Conservation (phyloP, 768 basidiomycete genomes). For the Cystobasidium tubakii region DNA sequence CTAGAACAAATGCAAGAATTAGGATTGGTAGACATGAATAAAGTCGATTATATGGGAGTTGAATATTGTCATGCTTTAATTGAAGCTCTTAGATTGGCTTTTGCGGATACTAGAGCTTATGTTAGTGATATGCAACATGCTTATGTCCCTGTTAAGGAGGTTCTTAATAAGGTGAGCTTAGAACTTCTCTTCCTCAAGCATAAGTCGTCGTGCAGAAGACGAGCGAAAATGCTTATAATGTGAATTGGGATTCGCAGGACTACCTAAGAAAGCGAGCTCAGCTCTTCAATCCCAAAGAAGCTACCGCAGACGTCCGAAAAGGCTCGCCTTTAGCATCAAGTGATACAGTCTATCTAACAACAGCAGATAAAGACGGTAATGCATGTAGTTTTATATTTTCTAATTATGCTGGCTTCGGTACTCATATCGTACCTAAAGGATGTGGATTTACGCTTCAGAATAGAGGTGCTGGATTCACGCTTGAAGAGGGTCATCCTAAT, state of each 20-base stretch:
- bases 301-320: conserved; percentile 60
- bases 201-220: no score
- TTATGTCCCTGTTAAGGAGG: conserved; percentile 69
- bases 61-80: conserved; percentile 75
- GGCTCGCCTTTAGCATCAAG: neutral
- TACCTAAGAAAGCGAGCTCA: conserved; percentile 75
- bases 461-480: conserved; percentile 75
- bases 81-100: conserved; percentile 45
- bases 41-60: conserved; percentile 83
- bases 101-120: conserved; percentile 74
- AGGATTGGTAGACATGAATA: conserved; percentile 61
- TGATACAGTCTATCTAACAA: conserved; percentile 57
- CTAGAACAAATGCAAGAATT: conserved; percentile 78
- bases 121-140: conserved; percentile 81
- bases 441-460: conserved; percentile 97
- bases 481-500: conserved; percentile 78
- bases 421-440: conserved; percentile 74
- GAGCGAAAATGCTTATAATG: no score
- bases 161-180: conserved; percentile 69
- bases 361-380: conserved; percentile 55
- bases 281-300: conserved; percentile 65
- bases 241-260: conserved; percentile 57
- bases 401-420: conserved; percentile 60
- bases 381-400: conserved; percentile 46
- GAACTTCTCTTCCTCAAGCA: neutral